These are phyloP conservation scores for Claviceps sp. DNA, from an alignment of 2,329 filamentous ascomycete species.

Conservation along the genomic window DNA sequence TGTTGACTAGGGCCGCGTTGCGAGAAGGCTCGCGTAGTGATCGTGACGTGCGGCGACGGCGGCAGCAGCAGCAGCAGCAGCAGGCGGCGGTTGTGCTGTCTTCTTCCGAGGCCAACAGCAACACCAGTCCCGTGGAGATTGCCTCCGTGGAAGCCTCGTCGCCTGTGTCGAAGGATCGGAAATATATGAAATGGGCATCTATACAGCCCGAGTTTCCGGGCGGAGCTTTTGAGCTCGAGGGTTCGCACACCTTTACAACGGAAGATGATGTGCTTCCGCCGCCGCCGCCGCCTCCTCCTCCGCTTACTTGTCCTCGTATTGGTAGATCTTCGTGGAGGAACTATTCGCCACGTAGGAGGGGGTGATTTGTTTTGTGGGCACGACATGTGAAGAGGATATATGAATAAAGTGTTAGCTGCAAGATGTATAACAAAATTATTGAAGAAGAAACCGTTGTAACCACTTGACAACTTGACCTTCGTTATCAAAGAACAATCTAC, in stretches of 20 bases:
- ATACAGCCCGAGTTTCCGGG: constrained; percentile 7
- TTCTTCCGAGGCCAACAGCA: background rate
- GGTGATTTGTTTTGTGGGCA: background rate
- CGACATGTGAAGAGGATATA: background rate
- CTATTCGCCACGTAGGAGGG: background rate
- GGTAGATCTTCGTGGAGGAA: background rate
- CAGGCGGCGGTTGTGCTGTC: background rate
- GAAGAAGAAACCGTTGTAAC: too few relatives aligned
- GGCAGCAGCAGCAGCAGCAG: background rate
- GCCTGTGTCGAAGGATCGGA: background rate
- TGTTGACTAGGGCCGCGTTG: background rate
- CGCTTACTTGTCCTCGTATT: background rate
- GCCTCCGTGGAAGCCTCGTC: constrained; percentile 20
- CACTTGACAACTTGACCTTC: background rate
- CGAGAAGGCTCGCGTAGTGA: background rate
- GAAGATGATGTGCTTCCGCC: background rate
- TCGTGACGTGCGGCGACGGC: background rate
- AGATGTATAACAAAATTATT: too few relatives aligned
- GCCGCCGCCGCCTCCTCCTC: background rate
- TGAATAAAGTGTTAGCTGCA: background rate
- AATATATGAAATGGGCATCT: background rate
- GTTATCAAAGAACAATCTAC: background rate
- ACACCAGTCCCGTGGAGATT: constrained; percentile 37
- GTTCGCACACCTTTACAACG: constrained; percentile 14
- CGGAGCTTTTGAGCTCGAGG: constrained; percentile 32